Evolutionary conservation across 768 basidiomycete genomes (phyloP), one percentile per base, ranked within the genome.

Genomic region (Boletus eberwhitei): DNA sequence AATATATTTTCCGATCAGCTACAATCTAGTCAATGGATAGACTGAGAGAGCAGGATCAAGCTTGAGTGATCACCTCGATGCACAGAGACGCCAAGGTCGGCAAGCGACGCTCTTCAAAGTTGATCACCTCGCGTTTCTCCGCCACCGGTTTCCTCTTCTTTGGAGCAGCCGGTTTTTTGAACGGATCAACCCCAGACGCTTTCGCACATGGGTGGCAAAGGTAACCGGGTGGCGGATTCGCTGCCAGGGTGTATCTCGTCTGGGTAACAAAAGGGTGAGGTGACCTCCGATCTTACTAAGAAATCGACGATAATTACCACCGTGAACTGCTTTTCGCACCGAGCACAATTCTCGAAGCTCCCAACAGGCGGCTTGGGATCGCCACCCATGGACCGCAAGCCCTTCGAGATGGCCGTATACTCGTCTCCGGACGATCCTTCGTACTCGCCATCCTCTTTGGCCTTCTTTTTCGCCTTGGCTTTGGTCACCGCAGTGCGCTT

Each of bases 201-300:
- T 90, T 91, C 2, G 87, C 84, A 69, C 96, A 99, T 9, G 75
- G 72, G 61, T 93, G 86, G 66, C 96, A 99, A 21, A 98, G 79
- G 59, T 80, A 93, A 1, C 92, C 93, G 0, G 84, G 82, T 1
- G 83, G 83, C 0, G 83, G 79, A 41, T 80, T 79, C 8, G 85
- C 83, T 7, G 90, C 81, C 59, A 90, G 74, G 0, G 95, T 97
- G 64, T 96, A 98, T 63, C 83, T 87, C 2, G 90, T 94, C 93
- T 95, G 40, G 17, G 2, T 5, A 36, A 41, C 17, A 34, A 36
- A 31, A 1, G 14, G 24, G 21, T 52, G 8, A 59, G 35, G 13
- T 19, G n/a, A 40, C 52, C 22, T 39, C 35, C 37, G 13, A 38
- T 14, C 21, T 11, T 8, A 35, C 37, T n/a, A 47, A 7, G 8